Evolutionary conservation across 1,284 basidiomycete genomes (phyloP), one percentile per base, ranked within the genome.

Genomic region (Trichosporon ovoides): DNA sequence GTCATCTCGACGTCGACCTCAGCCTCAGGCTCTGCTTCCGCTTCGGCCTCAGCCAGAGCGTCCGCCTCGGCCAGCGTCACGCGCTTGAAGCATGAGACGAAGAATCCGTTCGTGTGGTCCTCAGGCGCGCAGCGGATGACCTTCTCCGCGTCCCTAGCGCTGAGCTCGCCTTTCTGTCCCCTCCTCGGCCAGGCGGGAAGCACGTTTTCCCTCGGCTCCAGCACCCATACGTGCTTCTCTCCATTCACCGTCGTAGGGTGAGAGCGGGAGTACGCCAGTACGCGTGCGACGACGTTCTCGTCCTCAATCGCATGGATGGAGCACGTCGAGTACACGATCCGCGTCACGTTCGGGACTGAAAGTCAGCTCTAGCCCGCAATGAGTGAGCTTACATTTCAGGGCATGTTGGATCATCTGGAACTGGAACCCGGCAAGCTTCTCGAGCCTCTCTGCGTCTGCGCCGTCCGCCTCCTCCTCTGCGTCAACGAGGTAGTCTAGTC

Each of bases 251-350:
- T 3, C 22, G 24, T n/a, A 7, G 43, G 43, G 9, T 48, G 43
- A 5, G 18, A 9, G 3, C 43, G 43, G 2, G 43, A 48, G 28
- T 48, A 31, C 1, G 43, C 79, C 35, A 97, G 80, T 1, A 87
- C 87, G 55, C 83, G 80, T n/a, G 84, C 79, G 2, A 91, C 86
- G 35, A 91, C 89, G 18, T 81, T 80, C 67, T 99, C 96, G 77
- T 99, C 95, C 73, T 99, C 96, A 51, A 83, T 83, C 7, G 87
- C 83, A 74, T 98, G 88, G 49, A 97, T 81, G 59, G 91, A 95
- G 76, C 95, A 98, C 12, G 95, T 98, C 20, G 93, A 98, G 77
- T 98, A 98, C n/a, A 94, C 92, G 59, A 98, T 89, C 64, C 84
- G 85, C 54, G 81, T 66, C 3, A 82, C 82, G 2, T 76, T 69